Evolutionary conservation across 768 basidiomycete genomes (phyloP), one percentile per base, ranked within the genome.

Genomic region (Tephrocybe sp.): DNA sequence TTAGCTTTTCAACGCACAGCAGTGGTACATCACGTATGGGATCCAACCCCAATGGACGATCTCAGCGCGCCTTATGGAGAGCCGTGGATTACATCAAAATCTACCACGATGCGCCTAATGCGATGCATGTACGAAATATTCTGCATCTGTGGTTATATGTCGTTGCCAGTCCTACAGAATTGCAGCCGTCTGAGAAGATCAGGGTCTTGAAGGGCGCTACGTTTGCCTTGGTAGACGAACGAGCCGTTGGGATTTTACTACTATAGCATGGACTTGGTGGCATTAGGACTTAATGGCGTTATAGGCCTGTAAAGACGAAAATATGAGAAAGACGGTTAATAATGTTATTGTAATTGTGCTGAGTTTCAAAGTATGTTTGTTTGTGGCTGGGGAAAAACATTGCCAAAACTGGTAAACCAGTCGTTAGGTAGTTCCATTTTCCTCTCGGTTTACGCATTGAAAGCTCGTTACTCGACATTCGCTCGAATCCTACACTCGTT

Each of bases 1-100:
- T 17, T 7, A 18, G 8, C 21, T 15, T 17, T 10, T 42, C 39
- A 28, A 6, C 14, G 15, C 24, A 20, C 15, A 45, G n/a, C 15
- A 21, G 24, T 15, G 20, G 30, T 0, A 32, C 50, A 11, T 30
- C 33, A 11, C 48, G 40, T 2, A 4, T 25, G 26, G 40, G 30
- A 28, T 42, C 52, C 14, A 21, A 43, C 3, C 24, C 45, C 4
- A 39, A 47, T 15, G 12, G 20, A 15, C 10, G 25, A 21, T 33
- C 36, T 12, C 15, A 42, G 15, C 63, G 55, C 34, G 28, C 45
- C 25, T 59, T 59, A 17, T 48, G 77, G 43, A 66, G 67, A 32
- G 50, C 51, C 7, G 60, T 69, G 38, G 82, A 85, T 58, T 70
- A 79, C 57, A 76, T 85, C 68, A 83, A 81, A 62, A 64, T 85